Evolutionary conservation across 495 filamentous ascomycete species (phyloP).

Genomic region (Platismatia glauca): DNA sequence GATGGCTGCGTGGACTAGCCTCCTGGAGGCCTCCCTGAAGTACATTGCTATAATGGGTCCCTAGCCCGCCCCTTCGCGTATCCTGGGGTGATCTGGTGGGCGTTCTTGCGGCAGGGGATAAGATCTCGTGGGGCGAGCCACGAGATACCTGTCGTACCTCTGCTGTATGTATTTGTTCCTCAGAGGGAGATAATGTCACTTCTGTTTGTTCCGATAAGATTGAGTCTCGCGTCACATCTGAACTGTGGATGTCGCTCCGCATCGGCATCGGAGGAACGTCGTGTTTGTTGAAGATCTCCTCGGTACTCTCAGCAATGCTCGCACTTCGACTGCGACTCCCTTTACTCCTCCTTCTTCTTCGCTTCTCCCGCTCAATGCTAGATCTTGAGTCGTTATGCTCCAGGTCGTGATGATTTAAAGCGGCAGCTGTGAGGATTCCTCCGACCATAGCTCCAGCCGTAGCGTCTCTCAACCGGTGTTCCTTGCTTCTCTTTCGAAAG

Average conservation of each 20-base stretch:
- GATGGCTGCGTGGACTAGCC: conserved; percentile 41
- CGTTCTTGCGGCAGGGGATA: conserved; percentile 45
- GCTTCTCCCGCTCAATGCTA: conserved; percentile 46
- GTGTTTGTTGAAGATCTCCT: conserved; percentile 52
- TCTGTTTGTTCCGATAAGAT: conserved; percentile 77
- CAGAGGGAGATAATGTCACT: conserved; percentile 38
- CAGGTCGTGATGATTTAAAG: conserved; percentile 56
- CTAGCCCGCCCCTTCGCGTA: conserved; percentile 41
- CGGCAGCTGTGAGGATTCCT: conserved; percentile 52
- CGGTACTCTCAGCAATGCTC: conserved; percentile 50
- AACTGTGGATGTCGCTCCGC: conserved; percentile 70
- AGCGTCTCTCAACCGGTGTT: conserved; percentile 43
- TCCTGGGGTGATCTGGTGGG: conserved; percentile 45
- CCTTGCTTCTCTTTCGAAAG: conserved; percentile 51
- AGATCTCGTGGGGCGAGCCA: conserved; percentile 41
- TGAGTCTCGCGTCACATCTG: conserved; percentile 80
- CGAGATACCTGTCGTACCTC: conserved; percentile 46
- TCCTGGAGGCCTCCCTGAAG: conserved; percentile 47
- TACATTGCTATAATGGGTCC: conserved; percentile 50
- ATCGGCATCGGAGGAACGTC: conserved; percentile 74
- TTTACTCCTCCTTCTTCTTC: conserved; percentile 36
- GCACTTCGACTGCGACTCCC: conserved; percentile 48
- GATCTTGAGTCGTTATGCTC: conserved; percentile 56
- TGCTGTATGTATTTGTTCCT: conserved; percentile 31
- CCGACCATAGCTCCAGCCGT: conserved; percentile 46